These are phyloP conservation scores for Haplosporangium gracile DNA, from an alignment of 192 early-diverging fungal species.

Conservation along the genomic window DNA sequence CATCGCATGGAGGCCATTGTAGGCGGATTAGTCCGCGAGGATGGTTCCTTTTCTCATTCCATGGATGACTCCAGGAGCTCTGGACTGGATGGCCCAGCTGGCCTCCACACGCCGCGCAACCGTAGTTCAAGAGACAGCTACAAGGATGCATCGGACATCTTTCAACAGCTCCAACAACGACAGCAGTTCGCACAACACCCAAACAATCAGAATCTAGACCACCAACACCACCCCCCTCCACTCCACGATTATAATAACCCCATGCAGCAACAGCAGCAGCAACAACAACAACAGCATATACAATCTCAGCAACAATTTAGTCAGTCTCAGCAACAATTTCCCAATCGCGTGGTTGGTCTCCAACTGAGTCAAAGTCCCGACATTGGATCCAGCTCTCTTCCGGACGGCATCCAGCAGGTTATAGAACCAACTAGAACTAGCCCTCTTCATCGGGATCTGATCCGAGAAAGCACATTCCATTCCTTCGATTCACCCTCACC, in stretches of 20 bases:
- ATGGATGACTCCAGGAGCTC: slow-evolving; percentile 4
- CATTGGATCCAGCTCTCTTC: background rate
- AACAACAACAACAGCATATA: slow-evolving; percentile 26
- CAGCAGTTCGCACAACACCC: slow-evolving; percentile 10
- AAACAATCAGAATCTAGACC: slow-evolving; percentile 15
- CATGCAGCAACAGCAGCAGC: slow-evolving; percentile 19
- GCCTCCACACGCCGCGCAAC: slow-evolving; percentile 4
- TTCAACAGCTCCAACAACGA: background rate
- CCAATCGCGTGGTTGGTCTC: background rate
- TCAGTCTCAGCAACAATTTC: slow-evolving; percentile 8
- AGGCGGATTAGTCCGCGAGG: slow-evolving; percentile 64
- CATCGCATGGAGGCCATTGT: slow-evolving; percentile 80
- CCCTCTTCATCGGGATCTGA: slow-evolving; percentile 28
- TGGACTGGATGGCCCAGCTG: background rate
- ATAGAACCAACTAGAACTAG: background rate
- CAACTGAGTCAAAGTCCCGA: slow-evolving; percentile 30
- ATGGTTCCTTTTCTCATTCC: slow-evolving; percentile 39
- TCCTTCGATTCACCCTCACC: slow-evolving; percentile 46
- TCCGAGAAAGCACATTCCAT: slow-evolving; percentile 20
- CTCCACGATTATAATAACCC: slow-evolving; percentile 23
- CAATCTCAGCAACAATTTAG: slow-evolving; percentile 13
- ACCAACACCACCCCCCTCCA: slow-evolving; percentile 31
- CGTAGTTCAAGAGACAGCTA: slow-evolving; percentile 18
- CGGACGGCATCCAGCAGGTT: slow-evolving; percentile 14
- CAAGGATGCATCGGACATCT: background rate